Percentiles rank a stretch among this genome's conserved stretches.
Conservation (phyloP, 2,329 filamentous ascomycete genomes). For the Pseudogymnoascus sp. region DNA sequence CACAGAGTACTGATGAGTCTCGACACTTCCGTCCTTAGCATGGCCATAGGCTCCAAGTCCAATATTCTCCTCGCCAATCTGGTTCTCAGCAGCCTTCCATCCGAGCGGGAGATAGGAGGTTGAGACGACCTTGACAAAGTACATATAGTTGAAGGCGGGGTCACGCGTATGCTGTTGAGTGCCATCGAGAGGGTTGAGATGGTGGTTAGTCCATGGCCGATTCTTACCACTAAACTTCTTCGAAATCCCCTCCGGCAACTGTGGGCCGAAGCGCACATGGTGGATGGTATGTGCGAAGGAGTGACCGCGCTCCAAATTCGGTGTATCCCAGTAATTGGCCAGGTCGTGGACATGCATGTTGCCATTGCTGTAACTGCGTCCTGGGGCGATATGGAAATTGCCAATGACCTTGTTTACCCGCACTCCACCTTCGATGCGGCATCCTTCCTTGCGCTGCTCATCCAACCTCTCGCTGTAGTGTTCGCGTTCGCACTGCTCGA, state of each 20-base stretch:
- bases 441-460: conserved; percentile 82
- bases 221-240: conserved; percentile 49
- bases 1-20: conserved; percentile 97
- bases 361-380: conserved; percentile 89
- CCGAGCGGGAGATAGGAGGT: conserved; percentile 91
- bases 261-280: conserved; percentile 83
- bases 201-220: conserved; percentile 74
- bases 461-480: conserved; percentile 87
- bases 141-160: conserved; percentile 92
- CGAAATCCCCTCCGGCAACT: conserved; percentile 65
- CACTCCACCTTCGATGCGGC: conserved; percentile 83
- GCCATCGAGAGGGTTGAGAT: conserved; percentile 82
- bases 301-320: conserved; percentile 56
- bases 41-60: conserved; percentile 63
- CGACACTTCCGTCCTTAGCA: conserved; percentile 67
- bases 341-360: conserved; percentile 98
- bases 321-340: conserved; percentile 82
- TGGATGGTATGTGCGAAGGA: conserved; percentile 87
- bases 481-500: conserved; percentile 92
- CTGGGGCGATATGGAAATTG: conserved; percentile 97
- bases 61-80: conserved; percentile 41
- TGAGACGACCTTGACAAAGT: conserved; percentile 96
- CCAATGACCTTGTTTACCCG: conserved; percentile 97
- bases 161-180: conserved; percentile 70
- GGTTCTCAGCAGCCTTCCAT: conserved; percentile 51